Conservation (phyloP, 225 moss, liverwort and hornwort genomes). For the Asterella californica region DNA sequence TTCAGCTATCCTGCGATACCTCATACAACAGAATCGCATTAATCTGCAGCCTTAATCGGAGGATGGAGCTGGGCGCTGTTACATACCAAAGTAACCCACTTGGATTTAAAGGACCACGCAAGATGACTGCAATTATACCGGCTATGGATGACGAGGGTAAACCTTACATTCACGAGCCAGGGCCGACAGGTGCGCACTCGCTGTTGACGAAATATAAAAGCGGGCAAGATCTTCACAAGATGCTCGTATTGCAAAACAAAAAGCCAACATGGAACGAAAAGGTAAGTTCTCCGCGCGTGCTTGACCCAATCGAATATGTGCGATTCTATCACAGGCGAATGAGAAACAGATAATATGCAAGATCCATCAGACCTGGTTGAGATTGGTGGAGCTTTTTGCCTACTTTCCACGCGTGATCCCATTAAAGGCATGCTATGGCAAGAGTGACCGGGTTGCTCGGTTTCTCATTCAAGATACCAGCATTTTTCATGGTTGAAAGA, state of each 20-base stretch:
- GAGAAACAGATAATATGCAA: background rate
- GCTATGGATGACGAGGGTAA: conserved; percentile 51
- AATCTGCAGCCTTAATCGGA: conserved; percentile 40
- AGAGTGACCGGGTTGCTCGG: too few species aligned
- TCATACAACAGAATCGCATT: background rate
- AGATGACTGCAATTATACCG: conserved; percentile 77
- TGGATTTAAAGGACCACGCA: conserved; percentile 73
- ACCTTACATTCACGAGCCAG: conserved; percentile 53
- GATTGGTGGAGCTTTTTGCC: background rate
- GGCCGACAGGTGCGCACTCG: conserved; percentile 46
- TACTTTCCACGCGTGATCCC: background rate
- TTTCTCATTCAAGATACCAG: background rate
- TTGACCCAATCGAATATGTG: background rate
- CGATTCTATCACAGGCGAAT: background rate
- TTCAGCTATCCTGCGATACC: background rate
- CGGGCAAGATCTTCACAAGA: conserved; percentile 57
- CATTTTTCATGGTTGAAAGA: background rate
- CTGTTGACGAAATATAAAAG: conserved; percentile 61
- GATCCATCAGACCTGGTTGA: background rate
- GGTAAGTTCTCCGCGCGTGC: conserved; percentile 22
- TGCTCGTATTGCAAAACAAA: conserved; percentile 84
- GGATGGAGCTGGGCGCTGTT: conserved; percentile 70
- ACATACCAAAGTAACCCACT: conserved; percentile 67
- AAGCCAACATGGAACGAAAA: conserved; percentile 70
- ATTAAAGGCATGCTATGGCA: too few species aligned